Evolutionary conservation across 1,139 yeast species (phyloP).

Genomic region (Hyphopichia fennica): DNA sequence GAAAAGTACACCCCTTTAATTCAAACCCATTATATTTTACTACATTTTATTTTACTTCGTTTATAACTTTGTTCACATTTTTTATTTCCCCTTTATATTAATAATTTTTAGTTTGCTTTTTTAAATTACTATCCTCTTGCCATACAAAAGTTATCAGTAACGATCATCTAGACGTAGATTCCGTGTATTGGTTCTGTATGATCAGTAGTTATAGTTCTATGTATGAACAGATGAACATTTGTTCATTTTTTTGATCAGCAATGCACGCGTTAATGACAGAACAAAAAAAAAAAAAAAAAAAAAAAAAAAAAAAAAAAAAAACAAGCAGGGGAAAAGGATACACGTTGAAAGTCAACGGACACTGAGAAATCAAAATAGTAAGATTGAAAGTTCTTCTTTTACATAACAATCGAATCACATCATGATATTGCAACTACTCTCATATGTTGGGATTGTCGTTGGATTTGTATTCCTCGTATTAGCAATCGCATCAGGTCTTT

Average conservation of each 20-base stretch:
- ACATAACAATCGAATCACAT: not conserved
- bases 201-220: no score
- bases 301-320: not conserved
- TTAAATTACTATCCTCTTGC: no score
- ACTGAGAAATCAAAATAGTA: not conserved
- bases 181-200: no score
- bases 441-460: constrained; percentile 67
- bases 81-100: not conserved
- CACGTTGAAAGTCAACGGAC: not conserved
- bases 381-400: not conserved
- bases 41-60: not conserved
- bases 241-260: no score
- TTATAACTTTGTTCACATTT: not conserved
- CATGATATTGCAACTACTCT: constrained; percentile 45
- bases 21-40: no score
- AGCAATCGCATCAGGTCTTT: constrained; percentile 79
- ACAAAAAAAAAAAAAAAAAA: no score
- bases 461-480: constrained; percentile 71
- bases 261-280: no score
- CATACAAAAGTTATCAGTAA: no score
- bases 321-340: not conserved
- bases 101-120: no score
- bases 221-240: no score
- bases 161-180: no score
- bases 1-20: no score